A percentile compares a stretch with the other conserved stretches of the same genome.
Conservation (phyloP, 768 basidiomycete species). For the Termitomyces sp. region DNA sequence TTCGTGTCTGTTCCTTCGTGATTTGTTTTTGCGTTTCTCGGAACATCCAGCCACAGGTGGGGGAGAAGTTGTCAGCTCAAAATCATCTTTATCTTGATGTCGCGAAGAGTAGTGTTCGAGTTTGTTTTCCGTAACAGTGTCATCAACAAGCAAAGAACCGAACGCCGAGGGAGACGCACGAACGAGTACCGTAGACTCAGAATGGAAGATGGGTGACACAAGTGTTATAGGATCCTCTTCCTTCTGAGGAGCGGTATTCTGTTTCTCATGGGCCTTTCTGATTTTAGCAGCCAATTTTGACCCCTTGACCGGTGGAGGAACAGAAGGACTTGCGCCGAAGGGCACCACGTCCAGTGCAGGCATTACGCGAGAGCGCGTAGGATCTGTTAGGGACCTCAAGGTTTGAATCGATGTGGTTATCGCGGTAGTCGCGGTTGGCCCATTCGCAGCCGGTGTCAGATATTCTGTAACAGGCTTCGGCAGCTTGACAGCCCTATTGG, state of each 20-base stretch:
- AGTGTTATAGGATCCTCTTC: conserved; percentile 32
- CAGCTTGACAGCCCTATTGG: conserved; percentile 37
- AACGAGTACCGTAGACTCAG: conserved; percentile 43
- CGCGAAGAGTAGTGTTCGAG: conserved; percentile 20
- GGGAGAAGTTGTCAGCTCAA: neutral
- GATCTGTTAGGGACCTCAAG: conserved; percentile 58
- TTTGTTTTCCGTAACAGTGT: conserved; percentile 40
- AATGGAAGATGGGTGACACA: conserved; percentile 55
- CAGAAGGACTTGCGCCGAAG: conserved; percentile 25
- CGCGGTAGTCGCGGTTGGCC: conserved; percentile 76
- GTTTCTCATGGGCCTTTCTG: conserved; percentile 51
- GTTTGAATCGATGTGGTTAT: conserved; percentile 82
- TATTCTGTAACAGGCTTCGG: conserved; percentile 59
- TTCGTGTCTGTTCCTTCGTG: conserved; percentile 21
- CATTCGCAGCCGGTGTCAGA: conserved; percentile 77
- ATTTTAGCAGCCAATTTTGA: conserved; percentile 80
- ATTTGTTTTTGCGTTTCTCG: conserved; percentile 19
- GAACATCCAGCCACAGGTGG: conserved; percentile 13
- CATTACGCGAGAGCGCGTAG: conserved; percentile 35
- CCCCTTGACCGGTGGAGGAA: conserved; percentile 36
- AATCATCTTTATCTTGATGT: conserved; percentile 28
- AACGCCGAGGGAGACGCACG: conserved; percentile 79
- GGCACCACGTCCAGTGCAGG: conserved; percentile 43
- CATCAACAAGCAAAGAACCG: conserved; percentile 66
- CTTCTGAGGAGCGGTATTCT: conserved; percentile 30